Conservation (phyloP, 2,329 filamentous ascomycete genomes). For the Claviceps capensis region DNA sequence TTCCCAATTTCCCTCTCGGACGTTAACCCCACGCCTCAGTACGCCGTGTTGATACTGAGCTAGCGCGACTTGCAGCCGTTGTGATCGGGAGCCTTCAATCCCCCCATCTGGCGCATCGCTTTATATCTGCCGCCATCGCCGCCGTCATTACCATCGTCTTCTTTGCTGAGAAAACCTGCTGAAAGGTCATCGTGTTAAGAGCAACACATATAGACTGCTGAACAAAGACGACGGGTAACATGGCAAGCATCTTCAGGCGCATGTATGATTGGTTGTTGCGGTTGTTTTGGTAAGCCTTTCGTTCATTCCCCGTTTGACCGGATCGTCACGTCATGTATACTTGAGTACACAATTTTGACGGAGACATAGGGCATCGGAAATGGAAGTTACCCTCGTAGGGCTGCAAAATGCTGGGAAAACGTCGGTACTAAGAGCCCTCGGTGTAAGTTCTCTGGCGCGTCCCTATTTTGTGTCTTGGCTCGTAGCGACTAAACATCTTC, state of each 20-base stretch:
- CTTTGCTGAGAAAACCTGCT: background rate
- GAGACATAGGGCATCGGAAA: slow-evolving; percentile 74
- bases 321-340: background rate
- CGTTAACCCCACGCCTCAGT: background rate
- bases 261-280: slow-evolving; percentile 98
- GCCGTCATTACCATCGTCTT: background rate
- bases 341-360: slow-evolving; percentile 8
- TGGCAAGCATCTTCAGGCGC: slow-evolving; percentile 84
- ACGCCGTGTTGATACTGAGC: background rate
- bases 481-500: background rate
- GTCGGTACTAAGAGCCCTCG: slow-evolving; percentile 80
- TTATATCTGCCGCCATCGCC: background rate
- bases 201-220: too few species aligned
- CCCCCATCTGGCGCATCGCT: background rate
- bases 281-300: slow-evolving; percentile 73
- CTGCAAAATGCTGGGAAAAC: slow-evolving; percentile 98
- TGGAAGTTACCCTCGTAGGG: slow-evolving; percentile 99
- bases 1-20: background rate
- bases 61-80: background rate
- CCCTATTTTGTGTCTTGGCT: background rate
- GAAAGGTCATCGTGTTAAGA: background rate
- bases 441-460: slow-evolving; percentile 48
- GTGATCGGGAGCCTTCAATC: background rate
- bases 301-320: background rate
- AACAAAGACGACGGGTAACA: slow-evolving; percentile 22